Evolutionary conservation across 495 filamentous ascomycete genomes (phyloP).

Genomic region (Annulohypoxylon stygium): DNA sequence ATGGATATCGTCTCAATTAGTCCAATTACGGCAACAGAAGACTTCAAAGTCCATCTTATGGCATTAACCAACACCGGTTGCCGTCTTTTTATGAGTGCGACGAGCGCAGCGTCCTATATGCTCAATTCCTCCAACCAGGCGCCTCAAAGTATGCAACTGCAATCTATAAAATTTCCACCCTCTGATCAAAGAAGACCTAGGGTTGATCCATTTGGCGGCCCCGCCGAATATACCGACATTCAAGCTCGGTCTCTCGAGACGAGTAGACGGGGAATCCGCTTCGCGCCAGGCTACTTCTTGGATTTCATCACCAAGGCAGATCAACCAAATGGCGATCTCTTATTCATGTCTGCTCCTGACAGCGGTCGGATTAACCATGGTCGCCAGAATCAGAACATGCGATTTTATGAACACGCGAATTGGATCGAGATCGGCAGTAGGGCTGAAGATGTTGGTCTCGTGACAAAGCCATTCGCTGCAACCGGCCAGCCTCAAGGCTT

Average conservation of each 20-base stretch:
- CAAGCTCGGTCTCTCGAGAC: constrained; percentile 62
- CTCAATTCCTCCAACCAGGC: constrained; percentile 70
- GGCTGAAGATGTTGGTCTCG: constrained; percentile 81
- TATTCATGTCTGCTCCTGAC: constrained; percentile 91
- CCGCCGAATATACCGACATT: constrained; percentile 56
- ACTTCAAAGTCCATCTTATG: constrained; percentile 87
- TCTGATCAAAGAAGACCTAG: constrained; percentile 47
- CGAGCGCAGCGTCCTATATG: constrained; percentile 79
- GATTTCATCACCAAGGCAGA: constrained; percentile 73
- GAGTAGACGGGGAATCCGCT: constrained; percentile 72
- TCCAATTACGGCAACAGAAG: constrained; percentile 83
- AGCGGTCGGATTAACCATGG: constrained; percentile 79
- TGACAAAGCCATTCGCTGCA: constrained; percentile 77
- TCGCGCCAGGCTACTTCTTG: constrained; percentile 91
- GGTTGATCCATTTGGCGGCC: constrained; percentile 43
- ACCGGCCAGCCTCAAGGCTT: constrained; percentile 80
- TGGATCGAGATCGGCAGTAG: constrained; percentile 78
- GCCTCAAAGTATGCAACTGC: constrained; percentile 96
- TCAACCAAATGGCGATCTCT: constrained; percentile 66
- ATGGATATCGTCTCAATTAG: constrained; percentile 84
- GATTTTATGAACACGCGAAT: constrained; percentile 77
- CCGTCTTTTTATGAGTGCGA: constrained; percentile 91
- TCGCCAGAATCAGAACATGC: constrained; percentile 62
- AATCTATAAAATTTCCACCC: constrained; percentile 94
- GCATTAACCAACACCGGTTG: constrained; percentile 91